These are phyloP conservation scores for Pseudonitzschia multiseries DNA, from an alignment of 108 stramenopile genomes.

Conservation along the genomic window DNA sequence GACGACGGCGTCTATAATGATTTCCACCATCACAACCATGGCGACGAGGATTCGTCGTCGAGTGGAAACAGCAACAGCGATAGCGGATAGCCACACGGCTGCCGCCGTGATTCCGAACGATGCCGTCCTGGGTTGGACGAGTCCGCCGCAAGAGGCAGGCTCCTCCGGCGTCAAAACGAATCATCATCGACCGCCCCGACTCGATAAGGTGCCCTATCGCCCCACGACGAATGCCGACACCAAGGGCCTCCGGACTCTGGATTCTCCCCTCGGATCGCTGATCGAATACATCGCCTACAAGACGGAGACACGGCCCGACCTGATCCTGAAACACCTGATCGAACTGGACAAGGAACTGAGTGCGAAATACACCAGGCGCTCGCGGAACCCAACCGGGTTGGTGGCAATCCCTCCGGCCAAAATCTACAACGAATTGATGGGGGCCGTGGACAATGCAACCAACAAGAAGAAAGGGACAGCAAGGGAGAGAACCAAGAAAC, in stretches of 20 bases:
- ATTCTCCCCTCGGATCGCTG: constrained; percentile 22
- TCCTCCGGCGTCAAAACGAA: too few relatives aligned
- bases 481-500: too few relatives aligned
- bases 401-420: not conserved
- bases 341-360: constrained; percentile 11
- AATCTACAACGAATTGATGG: not conserved
- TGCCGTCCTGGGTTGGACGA: constrained; percentile 5
- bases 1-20: constrained; percentile 7
- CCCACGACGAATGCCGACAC: constrained; percentile 3
- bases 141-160: too few relatives aligned
- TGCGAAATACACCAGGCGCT: not conserved
- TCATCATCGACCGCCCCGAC: not conserved
- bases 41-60: not conserved
- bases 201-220: not conserved
- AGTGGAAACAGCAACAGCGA: not conserved
- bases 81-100: not conserved
- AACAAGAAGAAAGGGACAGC: too few relatives aligned
- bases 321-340: not conserved
- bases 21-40: not conserved
- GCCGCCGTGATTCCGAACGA: constrained; percentile 7
- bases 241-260: not conserved
- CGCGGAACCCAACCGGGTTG: not conserved
- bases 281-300: constrained; percentile 33
- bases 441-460: not conserved
- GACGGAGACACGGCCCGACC: not conserved